Evolutionary conservation across 805 yeast genomes (phyloP).

Genomic region (Ogataea philodendri): DNA sequence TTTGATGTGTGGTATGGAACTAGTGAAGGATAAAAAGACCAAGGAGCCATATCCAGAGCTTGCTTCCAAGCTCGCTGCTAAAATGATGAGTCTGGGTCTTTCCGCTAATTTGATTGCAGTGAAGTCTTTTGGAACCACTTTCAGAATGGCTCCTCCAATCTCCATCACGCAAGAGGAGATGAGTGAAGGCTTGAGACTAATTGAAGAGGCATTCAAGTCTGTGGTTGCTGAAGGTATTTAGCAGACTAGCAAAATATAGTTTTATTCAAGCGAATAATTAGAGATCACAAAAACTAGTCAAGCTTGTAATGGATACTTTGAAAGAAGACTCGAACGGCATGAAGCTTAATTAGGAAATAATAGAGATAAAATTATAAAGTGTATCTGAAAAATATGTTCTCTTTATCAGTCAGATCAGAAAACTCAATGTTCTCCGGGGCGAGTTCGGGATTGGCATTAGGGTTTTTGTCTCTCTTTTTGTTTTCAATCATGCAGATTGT

Average conservation of each 20-base stretch:
- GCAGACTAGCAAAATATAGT: not conserved
- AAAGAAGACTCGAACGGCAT: no score
- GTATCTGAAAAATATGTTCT: slow-evolving; percentile 55
- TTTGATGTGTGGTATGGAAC: slow-evolving; percentile 51
- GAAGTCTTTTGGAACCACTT: slow-evolving; percentile 14
- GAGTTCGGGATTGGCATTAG: slow-evolving; percentile 18
- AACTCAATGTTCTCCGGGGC: slow-evolving; percentile 27
- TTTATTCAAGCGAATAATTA: no score
- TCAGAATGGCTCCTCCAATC: slow-evolving; percentile 30
- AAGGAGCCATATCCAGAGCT: slow-evolving; percentile 41
- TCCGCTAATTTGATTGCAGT: slow-evolving; percentile 31
- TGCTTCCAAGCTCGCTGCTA: slow-evolving; percentile 25
- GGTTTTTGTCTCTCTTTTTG: slow-evolving; percentile 39
- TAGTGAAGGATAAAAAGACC: slow-evolving; percentile 42
- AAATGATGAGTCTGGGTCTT: slow-evolving; percentile 28
- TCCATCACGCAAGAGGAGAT: slow-evolving; percentile 25
- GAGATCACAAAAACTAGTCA: no score
- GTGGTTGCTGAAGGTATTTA: slow-evolving; percentile 8
- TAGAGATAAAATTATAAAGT: slow-evolving; percentile 18
- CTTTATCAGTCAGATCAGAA: slow-evolving; percentile 44
- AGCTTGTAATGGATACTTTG: no score
- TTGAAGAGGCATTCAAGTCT: slow-evolving; percentile 17
- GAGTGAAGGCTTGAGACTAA: slow-evolving; percentile 18
- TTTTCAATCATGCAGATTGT: slow-evolving; percentile 39
- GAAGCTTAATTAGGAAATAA: slow-evolving; percentile 1